Evolutionary conservation across 108 stramenopile genomes (phyloP), one percentile per base, ranked within the genome.

Genomic region (Skeletonema marinoi): DNA sequence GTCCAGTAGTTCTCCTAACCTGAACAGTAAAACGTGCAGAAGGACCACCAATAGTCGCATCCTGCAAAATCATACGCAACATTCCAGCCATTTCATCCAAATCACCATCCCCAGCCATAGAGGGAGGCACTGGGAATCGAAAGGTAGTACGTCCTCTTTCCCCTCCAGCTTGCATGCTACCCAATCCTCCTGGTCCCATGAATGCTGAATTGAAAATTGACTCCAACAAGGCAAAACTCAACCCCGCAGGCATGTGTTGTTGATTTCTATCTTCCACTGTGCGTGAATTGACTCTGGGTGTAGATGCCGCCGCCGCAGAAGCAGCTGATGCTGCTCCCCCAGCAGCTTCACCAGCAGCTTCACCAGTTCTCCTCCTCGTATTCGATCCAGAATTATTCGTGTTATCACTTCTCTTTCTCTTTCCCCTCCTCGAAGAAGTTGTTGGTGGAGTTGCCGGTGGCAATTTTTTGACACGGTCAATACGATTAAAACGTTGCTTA

Each of bases 251-350:
- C 65, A 65, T 9, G 42, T 10, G 6, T 21, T 69, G 76, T 60
- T 83, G 82, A 33, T 70, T 78, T 16, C 82, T 60, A 62, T 83
- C 82, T 35, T 83, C 73, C n/a, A 83, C 82, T 10, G 59, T 61
- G n/a, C 82, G 77, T 25, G 82, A 74, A 35, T 83, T 83, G 39
- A 77, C 72, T 31, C 73, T 66, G 29, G 59, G n/a, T n/a, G n/a
- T n/a, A n/a, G n/a, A n/a, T n/a, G 67, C 14, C 36, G 68, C 17
- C 4, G 48, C 32, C 33, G 42, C 61, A 62, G 64, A 46, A 6
- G 41, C 51, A 16, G 21, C 17, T 21, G 17, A 56, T n/a, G 39
- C 65, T 2, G 41, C 46, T 30, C 54, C 9, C 35, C 62, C 36
- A 29, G 73, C 0, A 25, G 25, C 25, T 4, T 60, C 67, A n/a